Base-by-base conservation (phyloP, 2,329 filamentous ascomycete species). In the Tolypocladium capitatum region DNA sequence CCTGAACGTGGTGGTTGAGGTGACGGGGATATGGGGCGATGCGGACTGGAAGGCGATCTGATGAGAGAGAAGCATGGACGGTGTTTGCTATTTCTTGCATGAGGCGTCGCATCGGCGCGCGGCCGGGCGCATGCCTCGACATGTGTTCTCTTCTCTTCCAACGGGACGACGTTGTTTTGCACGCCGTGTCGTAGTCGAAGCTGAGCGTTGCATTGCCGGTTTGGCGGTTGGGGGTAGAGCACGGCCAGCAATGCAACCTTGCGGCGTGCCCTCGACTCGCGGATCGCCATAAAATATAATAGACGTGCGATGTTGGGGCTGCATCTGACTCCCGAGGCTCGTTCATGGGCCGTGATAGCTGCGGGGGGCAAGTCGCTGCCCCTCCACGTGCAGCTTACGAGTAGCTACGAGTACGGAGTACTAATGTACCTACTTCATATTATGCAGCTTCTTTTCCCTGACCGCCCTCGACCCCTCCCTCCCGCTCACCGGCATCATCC, bases 1-100 rank as follows among this genome's bases (percentile, higher is more conserved):
- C 32, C 70, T 82, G 21, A 98, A 97, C 65, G 76, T 98, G 2
- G 71, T 83, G 40, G 76, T 94, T 16, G 92, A 98, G 66, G 58
- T 91, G 40, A 76, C 72, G 13, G 81, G 81, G 5, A 60, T 67
- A 8, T 78, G 71, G 68, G 60, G 57, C 27, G 56, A 60, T 32
- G 55, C 60, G 45, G 51, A 47, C 38, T 55, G 52, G 46, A 40
- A 7, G 43, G 32, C 16, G 32, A 28, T 8, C 14, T 28, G 38
- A 27, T 5, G 38, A 27, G 9, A 16, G 38, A 41, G 9, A 18
- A 11, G 38, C 38, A 28, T 41, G 9, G 38, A 11, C 16, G 8
- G 24, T 5, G 16, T 11, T 28, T 10, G n/a, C 3, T 40, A 8
- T 13, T 24, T 27, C 18, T 21, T 21, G 35, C 35, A 13, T 21